A percentile compares a stretch with the other conserved stretches of the same genome.
Conservation (phyloP, 805 yeast genomes). For the Wickerhamia fluorescens region DNA sequence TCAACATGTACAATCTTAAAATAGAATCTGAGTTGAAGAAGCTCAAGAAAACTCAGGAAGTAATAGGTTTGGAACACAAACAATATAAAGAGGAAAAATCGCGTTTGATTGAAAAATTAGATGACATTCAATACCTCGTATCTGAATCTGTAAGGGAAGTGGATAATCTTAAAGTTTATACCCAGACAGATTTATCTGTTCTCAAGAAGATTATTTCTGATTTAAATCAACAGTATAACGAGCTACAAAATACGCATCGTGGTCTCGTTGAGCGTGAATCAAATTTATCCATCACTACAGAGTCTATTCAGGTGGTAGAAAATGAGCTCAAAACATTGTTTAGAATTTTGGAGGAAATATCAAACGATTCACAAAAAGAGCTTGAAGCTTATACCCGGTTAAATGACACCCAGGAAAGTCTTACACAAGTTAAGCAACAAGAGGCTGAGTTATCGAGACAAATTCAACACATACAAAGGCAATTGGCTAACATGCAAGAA, state of each 20-base stretch:
- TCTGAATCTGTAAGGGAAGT: conserved; percentile 51
- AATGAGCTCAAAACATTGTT: conserved; percentile 37
- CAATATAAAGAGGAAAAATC: conserved; percentile 58
- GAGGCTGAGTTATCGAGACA: conserved; percentile 37
- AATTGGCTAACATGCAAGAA: conserved; percentile 42
- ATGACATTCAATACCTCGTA: conserved; percentile 51
- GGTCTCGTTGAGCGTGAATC: conserved; percentile 38
- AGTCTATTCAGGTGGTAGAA: conserved; percentile 45
- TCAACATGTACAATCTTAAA: conserved; percentile 40
- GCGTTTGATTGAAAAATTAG: conserved; percentile 50
- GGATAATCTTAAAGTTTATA: conserved; percentile 53
- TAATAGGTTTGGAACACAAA: conserved; percentile 52
- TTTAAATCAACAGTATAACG: conserved; percentile 38
- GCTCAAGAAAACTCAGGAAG: conserved; percentile 57
- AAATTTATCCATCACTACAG: conserved; percentile 47
- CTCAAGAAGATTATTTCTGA: conserved; percentile 47
- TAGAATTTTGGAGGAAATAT: conserved; percentile 44
- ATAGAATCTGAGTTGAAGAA: conserved; percentile 57
- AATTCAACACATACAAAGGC: conserved; percentile 41
- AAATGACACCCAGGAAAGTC: conserved; percentile 32
- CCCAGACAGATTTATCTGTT: conserved; percentile 53
- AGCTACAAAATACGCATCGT: conserved; percentile 18
- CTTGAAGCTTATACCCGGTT: conserved; percentile 33
- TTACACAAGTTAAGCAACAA: conserved; percentile 30
- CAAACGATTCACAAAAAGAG: conserved; percentile 38